These are phyloP conservation scores for Cordyceps javanica DNA, from an alignment of 2,329 filamentous ascomycete species.

Conservation along the genomic window DNA sequence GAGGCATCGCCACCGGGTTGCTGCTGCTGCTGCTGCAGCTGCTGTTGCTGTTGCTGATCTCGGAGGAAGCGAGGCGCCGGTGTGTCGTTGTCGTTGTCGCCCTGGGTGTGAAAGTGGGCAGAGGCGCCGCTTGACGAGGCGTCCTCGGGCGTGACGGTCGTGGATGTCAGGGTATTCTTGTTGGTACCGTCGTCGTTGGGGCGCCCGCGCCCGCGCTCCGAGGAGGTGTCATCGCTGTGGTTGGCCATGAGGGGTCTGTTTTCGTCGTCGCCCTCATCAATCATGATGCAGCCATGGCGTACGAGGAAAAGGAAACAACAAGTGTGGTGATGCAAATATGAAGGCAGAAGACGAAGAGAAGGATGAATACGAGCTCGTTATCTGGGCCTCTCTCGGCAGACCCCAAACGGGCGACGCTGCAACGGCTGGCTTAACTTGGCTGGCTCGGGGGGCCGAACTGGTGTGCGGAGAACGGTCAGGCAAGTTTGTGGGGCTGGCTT, in stretches of 20 bases:
- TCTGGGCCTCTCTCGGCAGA: too few species aligned
- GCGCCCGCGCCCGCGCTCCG: not conserved
- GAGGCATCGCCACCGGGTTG: not conserved
- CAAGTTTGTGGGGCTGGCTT: too few species aligned
- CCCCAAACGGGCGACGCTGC: too few species aligned
- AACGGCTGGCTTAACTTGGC: not conserved
- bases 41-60: slow-evolving; percentile 33
- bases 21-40: not conserved
- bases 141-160: slow-evolving; percentile 5
- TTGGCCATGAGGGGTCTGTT: slow-evolving; percentile 20
- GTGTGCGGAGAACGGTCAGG: too few species aligned
- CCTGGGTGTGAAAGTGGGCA: slow-evolving; percentile 9
- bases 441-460: too few species aligned
- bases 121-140: slow-evolving; percentile 14
- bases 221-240: not conserved
- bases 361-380: not conserved
- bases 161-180: slow-evolving; percentile 5
- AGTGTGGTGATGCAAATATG: not conserved
- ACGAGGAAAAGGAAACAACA: not conserved
- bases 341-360: not conserved
- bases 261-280: slow-evolving; percentile 16
- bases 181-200: not conserved
- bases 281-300: slow-evolving; percentile 14
- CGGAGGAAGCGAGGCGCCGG: slow-evolving; percentile 57
- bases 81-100: slow-evolving; percentile 19